These are phyloP conservation scores for Pascua guehoae DNA, from an alignment of 1,284 basidiomycete genomes.

Conservation along the genomic window DNA sequence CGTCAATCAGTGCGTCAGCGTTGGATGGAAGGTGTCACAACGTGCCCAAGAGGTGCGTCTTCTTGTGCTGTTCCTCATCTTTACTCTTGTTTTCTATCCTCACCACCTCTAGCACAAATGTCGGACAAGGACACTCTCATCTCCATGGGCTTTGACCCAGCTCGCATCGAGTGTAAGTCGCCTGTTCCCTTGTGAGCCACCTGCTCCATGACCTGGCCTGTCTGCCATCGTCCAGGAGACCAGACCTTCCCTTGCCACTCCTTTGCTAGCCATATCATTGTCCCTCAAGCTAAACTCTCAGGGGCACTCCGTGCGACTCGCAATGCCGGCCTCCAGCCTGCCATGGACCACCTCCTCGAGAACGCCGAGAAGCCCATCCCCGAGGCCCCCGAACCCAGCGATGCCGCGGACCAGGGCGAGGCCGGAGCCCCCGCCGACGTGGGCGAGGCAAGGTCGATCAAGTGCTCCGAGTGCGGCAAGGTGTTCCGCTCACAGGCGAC, in stretches of 20 bases:
- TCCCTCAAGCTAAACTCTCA: slow-evolving; percentile 35
- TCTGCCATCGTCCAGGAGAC: no score
- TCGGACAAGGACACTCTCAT: slow-evolving; percentile 71
- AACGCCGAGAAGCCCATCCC: slow-evolving; percentile 72
- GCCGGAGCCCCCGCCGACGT: slow-evolving; percentile 48
- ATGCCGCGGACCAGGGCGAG: slow-evolving; percentile 71
- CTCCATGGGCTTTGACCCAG: slow-evolving; percentile 78
- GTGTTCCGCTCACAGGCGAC: slow-evolving; percentile 81
- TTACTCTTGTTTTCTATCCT: not conserved
- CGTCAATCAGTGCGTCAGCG: no score
- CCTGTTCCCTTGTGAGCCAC: not conserved
- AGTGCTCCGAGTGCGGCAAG: slow-evolving; percentile 66
- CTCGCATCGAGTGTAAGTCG: slow-evolving; percentile 74
- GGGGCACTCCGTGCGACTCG: slow-evolving; percentile 80
- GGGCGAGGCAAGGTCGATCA: slow-evolving; percentile 40
- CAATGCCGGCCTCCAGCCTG: slow-evolving; percentile 72
- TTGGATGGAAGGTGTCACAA: no score
- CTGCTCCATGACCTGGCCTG: not conserved
- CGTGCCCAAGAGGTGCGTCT: no score
- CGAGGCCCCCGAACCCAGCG: slow-evolving; percentile 43
- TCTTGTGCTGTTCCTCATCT: no score
- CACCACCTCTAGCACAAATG: slow-evolving; percentile 26
- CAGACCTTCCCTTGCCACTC: not conserved
- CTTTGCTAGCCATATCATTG: not conserved
- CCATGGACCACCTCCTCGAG: slow-evolving; percentile 80